Base-by-base conservation (phyloP, 352 stramenopile species). In the Pythium myriotylum region DNA sequence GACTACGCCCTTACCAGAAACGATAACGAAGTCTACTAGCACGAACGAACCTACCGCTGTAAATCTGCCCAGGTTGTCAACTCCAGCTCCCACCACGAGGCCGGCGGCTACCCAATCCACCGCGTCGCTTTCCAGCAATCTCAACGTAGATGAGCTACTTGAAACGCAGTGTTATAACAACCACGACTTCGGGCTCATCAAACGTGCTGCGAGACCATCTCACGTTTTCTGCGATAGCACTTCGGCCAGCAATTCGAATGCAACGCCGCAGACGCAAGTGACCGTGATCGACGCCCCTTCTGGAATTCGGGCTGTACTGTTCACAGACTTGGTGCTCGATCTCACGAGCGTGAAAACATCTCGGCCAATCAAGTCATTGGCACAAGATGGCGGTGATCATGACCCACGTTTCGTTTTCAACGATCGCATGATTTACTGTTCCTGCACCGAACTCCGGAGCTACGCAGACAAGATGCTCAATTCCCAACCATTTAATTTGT, bases 281-380 rank as follows among this genome's bases (percentile, higher is more conserved):
- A 74, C 68, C 0, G 60, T 73, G 23, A 74, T 68, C 35, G 19
- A 60, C 19, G 68, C 27, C n/a, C 29, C 59, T 22, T 70, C 59
- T 23, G 67, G 65, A 0, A 55, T 86, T n/a, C 47, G 45, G 0
- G 63, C 58, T 16, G 59, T 72, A 9, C 65, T 70, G 16, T 76
- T 85, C 39, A 52, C 67, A 29, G 77, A 85, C 46, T 43, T 92
- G 17, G 67, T 72, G 50, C 40, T 91, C n/a, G 75, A 91, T 52
- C 53, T 91, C 14, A 37, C 54, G 2, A 52, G 33, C n/a, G 71
- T 73, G 0, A 41, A 67, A 0, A 41, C 67, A 8, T 19, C 62
- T 13, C 24, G 45, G 9, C 60, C 63, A n/a, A 79, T 79, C 43
- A 13, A 50, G 3, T 49, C 66, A 7, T 33, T 79, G 8, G 62